Evolutionary conservation across 2,329 filamentous ascomycete species (phyloP).

Genomic region (Clarireedia paspali): DNA sequence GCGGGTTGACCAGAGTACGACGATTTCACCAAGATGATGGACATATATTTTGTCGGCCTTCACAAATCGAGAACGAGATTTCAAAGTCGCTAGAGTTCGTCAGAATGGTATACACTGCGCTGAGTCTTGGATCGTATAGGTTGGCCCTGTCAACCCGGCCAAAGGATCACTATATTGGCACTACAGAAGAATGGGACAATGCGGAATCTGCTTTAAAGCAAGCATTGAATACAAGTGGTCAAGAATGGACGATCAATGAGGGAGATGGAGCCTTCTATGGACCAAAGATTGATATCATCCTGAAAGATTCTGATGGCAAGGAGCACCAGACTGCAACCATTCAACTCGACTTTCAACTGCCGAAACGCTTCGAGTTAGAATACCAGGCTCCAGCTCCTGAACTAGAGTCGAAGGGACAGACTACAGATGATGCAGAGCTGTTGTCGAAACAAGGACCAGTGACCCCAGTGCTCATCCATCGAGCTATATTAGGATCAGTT

Average conservation of each 20-base stretch:
- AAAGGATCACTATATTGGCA: slow-evolving; percentile 69
- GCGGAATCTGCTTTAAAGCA: slow-evolving; percentile 60
- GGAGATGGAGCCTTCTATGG: slow-evolving; percentile 88
- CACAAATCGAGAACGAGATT: slow-evolving; percentile 70
- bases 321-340: slow-evolving; percentile 86
- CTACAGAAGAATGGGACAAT: slow-evolving; percentile 57
- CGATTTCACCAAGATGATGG: slow-evolving; percentile 88
- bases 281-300: slow-evolving; percentile 82
- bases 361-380: slow-evolving; percentile 69
- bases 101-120: slow-evolving; percentile 60
- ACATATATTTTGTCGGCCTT: slow-evolving; percentile 79
- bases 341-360: slow-evolving; percentile 84
- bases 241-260: slow-evolving; percentile 65
- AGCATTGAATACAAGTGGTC: slow-evolving; percentile 55
- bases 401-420: slow-evolving; percentile 45
- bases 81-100: slow-evolving; percentile 67
- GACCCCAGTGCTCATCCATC: slow-evolving; percentile 73
- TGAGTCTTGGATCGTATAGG: slow-evolving; percentile 65
- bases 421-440: slow-evolving; percentile 40
- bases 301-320: slow-evolving; percentile 73
- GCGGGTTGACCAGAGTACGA: slow-evolving; percentile 74
- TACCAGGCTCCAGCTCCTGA: slow-evolving; percentile 65
- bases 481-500: slow-evolving; percentile 76
- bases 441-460: slow-evolving; percentile 50
- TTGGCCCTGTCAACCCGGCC: slow-evolving; percentile 74